Evolutionary conservation across 306 rosid species (phyloP).

Genomic region (Rosa lucieae): DNA sequence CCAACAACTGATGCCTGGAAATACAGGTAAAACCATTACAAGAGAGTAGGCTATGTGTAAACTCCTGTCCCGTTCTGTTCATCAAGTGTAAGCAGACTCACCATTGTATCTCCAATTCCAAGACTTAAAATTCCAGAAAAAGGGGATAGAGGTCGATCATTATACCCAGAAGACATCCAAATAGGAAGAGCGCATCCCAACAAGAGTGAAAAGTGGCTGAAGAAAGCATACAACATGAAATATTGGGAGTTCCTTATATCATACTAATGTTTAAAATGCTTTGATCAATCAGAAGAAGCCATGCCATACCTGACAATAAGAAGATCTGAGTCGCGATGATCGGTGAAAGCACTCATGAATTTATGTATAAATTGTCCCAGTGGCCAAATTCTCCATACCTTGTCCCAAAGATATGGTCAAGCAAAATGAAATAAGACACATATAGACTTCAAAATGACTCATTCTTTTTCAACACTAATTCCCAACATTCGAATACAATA

Average conservation of each 20-base stretch:
- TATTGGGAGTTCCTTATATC: constrained; percentile 15
- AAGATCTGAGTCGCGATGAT: constrained; percentile 92
- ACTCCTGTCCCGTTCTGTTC: background rate
- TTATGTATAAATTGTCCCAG: constrained; percentile 72
- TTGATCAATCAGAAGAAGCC: constrained; percentile 5
- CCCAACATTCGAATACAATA: background rate
- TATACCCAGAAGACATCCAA: constrained; percentile 91
- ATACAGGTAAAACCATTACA: constrained; percentile 12
- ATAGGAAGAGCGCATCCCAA: constrained; percentile 95
- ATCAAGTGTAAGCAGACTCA: constrained; percentile 23
- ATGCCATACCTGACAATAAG: constrained; percentile 76
- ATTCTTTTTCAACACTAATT: background rate
- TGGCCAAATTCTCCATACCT: constrained; percentile 98
- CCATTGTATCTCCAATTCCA: constrained; percentile 98
- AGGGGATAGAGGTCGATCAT: constrained; percentile 88
- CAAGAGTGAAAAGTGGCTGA: constrained; percentile 86
- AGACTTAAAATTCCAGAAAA: constrained; percentile 93
- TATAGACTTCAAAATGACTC: background rate
- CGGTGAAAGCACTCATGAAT: constrained; percentile 96
- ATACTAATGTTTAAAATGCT: constrained; percentile 8
- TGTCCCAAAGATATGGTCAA: constrained; percentile 28
- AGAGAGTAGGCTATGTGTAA: background rate
- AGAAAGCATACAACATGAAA: constrained; percentile 26
- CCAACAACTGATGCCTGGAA: constrained; percentile 96
- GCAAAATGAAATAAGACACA: constrained; percentile 20